Conservation (phyloP, 345 rosid species). For the Trapa incisa region DNA sequence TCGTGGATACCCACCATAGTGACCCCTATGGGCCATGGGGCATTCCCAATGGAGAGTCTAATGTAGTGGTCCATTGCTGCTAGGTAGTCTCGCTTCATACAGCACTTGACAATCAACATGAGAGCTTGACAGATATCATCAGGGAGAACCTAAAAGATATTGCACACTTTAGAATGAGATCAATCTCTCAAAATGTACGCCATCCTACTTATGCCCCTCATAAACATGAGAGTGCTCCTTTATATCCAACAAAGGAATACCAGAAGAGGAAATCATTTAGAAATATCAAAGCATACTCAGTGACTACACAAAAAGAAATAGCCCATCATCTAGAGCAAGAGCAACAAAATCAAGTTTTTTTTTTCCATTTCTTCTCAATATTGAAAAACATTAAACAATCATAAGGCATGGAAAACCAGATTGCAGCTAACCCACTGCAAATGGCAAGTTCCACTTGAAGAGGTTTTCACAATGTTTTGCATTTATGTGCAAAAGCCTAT, state of each 20-base stretch:
- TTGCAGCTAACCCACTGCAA: not conserved
- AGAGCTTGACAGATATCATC: conserved; percentile 82
- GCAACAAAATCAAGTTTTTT: not conserved
- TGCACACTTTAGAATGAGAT: not conserved
- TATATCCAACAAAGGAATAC: not conserved
- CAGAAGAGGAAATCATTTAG: not conserved
- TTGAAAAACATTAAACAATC: not conserved
- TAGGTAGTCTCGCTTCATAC: conserved; percentile 83
- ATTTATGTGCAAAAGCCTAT: not conserved
- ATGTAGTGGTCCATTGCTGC: conserved; percentile 98
- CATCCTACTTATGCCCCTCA: not conserved
- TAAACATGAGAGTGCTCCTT: not conserved
- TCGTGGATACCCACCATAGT: conserved; percentile 99
- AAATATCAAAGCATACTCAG: not conserved
- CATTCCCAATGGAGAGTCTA: conserved; percentile 85
- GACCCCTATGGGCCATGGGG: conserved; percentile 99
- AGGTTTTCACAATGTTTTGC: not conserved
- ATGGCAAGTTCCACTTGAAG: not conserved
- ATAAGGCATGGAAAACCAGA: not conserved
- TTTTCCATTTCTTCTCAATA: not conserved
- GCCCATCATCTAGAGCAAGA: not conserved
- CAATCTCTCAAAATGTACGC: not conserved
- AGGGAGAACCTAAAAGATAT: conserved; percentile 51
- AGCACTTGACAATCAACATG: conserved; percentile 64
- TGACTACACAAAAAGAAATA: not conserved